Base-by-base conservation (phyloP, 78 protist genomes). In the Anaeramoeba flamelloides region DNA sequence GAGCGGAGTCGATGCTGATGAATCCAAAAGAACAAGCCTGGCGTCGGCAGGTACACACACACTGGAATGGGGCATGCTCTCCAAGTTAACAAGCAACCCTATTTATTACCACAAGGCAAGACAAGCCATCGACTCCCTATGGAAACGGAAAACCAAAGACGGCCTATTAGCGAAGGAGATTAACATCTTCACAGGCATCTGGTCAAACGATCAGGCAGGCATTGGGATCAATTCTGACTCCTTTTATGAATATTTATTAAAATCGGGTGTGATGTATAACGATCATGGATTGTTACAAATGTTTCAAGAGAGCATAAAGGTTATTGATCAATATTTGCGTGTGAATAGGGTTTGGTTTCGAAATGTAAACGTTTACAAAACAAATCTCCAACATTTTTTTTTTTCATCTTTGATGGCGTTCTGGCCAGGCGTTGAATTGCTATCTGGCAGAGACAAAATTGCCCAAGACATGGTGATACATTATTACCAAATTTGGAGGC, bases 31-130 rank as follows among this genome's bases (percentile, higher is more conserved):
- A 2, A 87, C 95, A 26, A 87, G 87, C n/a, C 79, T 90, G 1
- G 98, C 98, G 0, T 84, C 91, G 3, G 94, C 89, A 0, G 92
- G 94, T 1, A 86, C 94, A 26, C 81, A 90, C 32, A 64, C 90
- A 37, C 79, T 94, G 36, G 97, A 94, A 41, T 85, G 91, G 39
- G 91, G 84, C 22, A 39, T 85, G 26, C 74, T 90, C 0, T 53
- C 84, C 0, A 31, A n/a, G 22, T 83, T 92, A 2, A 81, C 91
- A 1, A 88, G 87, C 36, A 79, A 88, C 39, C 34, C 81, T 1
- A 3, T 64, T 30, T 92, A 2, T 38, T 36, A 22, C 83, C 12
- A 32, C 30, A 76, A 79, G 32, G 85, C 86, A 12, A 17, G 39
- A 0, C 81, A 82, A 79, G 40, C 53, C 26, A 89, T 82, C 36